These are phyloP conservation scores for Cytospora piceae DNA, from an alignment of 2,329 filamentous ascomycete genomes.

Conservation along the genomic window DNA sequence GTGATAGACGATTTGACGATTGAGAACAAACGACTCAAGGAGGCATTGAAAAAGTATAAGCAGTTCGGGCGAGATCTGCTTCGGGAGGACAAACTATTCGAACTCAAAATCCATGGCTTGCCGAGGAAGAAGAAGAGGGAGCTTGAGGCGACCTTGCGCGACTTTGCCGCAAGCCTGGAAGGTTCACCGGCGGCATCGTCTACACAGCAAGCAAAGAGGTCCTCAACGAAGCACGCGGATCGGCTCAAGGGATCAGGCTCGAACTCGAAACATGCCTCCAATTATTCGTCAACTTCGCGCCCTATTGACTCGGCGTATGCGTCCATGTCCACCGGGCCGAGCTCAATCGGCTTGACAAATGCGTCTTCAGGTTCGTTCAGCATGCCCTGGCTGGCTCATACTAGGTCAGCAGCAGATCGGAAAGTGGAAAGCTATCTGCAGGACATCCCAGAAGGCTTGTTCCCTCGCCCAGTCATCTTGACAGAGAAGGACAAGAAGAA, in stretches of 20 bases:
- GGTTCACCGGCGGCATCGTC: slow-evolving; percentile 49
- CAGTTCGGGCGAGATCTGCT: slow-evolving; percentile 67
- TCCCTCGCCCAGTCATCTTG: slow-evolving; percentile 65
- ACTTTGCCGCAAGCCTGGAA: slow-evolving; percentile 69
- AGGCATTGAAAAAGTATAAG: slow-evolving; percentile 72
- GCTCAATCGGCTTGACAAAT: slow-evolving; percentile 36
- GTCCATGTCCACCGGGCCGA: slow-evolving; percentile 63
- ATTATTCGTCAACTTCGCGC: slow-evolving; percentile 56
- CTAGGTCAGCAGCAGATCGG: slow-evolving; percentile 51
- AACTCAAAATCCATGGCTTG: slow-evolving; percentile 78
- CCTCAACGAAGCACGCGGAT: slow-evolving; percentile 41
- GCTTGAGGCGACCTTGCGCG: slow-evolving; percentile 71
- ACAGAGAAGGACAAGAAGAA: slow-evolving; percentile 77
- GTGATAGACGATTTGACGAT: slow-evolving; percentile 88
- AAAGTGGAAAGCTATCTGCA: slow-evolving; percentile 72
- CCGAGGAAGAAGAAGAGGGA: slow-evolving; percentile 75
- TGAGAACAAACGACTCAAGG: slow-evolving; percentile 78
- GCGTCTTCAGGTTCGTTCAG: slow-evolving; percentile 47
- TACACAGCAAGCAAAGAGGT: slow-evolving; percentile 45
- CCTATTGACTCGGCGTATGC: slow-evolving; percentile 68
- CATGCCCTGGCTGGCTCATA: slow-evolving; percentile 43
- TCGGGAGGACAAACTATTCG: slow-evolving; percentile 78
- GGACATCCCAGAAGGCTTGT: slow-evolving; percentile 71
- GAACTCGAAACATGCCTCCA: slow-evolving; percentile 56
- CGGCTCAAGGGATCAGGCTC: slow-evolving; percentile 49